A percentile compares a stretch with the other conserved stretches of the same genome.
Evolutionary conservation across 495 filamentous ascomycete genomes (phyloP).

Genomic region (Aspergillus incahuasiensis): DNA sequence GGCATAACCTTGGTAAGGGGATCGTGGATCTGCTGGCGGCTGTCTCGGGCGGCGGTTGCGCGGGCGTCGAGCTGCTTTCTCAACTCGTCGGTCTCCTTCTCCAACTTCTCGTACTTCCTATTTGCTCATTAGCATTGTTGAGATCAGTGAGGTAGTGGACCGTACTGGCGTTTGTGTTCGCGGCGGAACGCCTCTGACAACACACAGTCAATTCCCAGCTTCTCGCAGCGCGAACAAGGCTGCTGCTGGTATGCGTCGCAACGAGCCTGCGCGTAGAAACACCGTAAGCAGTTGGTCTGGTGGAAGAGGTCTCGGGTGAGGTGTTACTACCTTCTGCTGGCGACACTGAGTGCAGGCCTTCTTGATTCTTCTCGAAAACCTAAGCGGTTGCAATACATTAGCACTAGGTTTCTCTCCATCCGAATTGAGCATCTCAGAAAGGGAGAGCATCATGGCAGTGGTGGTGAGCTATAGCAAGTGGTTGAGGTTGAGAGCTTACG

Average conservation of each 20-base stretch:
- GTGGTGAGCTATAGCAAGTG: neutral
- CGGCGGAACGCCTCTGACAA: slow-evolving; percentile 42
- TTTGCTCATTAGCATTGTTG: neutral
- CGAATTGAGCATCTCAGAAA: neutral
- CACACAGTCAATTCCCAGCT: slow-evolving; percentile 33
- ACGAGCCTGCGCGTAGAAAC: slow-evolving; percentile 25
- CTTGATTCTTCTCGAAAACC: slow-evolving; percentile 27
- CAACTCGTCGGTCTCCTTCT: slow-evolving; percentile 37
- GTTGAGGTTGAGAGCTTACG: neutral
- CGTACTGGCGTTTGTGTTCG: slow-evolving; percentile 42
- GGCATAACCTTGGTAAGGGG: neutral
- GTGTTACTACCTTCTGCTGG: slow-evolving; percentile 40
- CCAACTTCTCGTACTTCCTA: slow-evolving; percentile 17
- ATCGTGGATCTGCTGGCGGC: neutral
- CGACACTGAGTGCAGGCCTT: slow-evolving; percentile 44
- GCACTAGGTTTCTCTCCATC: neutral
- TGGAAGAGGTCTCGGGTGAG: neutral
- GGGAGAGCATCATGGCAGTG: neutral
- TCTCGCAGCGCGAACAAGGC: slow-evolving; percentile 37
- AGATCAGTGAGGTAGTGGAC: neutral
- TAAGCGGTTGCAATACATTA: neutral
- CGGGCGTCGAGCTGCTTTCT: slow-evolving; percentile 28
- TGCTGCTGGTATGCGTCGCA: slow-evolving; percentile 38
- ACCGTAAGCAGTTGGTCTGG: neutral
- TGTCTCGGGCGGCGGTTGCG: too few relatives aligned